Evolutionary conservation across 306 rosid species (phyloP).

Genomic region (Prunus armeniaca): DNA sequence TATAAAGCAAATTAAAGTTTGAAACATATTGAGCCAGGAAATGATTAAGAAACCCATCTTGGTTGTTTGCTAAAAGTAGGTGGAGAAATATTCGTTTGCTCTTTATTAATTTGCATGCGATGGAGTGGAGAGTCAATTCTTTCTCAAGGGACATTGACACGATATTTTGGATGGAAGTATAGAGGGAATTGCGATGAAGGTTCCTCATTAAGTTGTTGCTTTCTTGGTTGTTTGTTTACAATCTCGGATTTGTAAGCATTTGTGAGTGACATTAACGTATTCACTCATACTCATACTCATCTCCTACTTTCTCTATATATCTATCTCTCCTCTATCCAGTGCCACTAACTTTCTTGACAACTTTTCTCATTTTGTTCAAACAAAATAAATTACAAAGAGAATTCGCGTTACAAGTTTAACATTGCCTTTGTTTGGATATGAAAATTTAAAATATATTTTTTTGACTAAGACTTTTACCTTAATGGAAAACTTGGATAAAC

Average conservation of each 20-base stretch:
- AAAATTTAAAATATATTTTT: too few relatives aligned
- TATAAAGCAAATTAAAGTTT: background rate
- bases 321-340: background rate
- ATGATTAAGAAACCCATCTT: background rate
- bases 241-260: background rate
- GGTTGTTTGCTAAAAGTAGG: constrained; percentile 5
- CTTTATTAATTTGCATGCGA: background rate
- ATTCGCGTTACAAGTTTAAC: too few relatives aligned
- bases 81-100: constrained; percentile 6
- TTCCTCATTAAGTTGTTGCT: constrained; percentile 23
- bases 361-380: background rate
- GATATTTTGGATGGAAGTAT: constrained; percentile 21
- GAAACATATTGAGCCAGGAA: background rate
- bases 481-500: too few relatives aligned
- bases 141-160: background rate
- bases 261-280: background rate
- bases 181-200: constrained; percentile 26
- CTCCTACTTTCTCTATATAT: too few relatives aligned
- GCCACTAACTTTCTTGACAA: background rate
- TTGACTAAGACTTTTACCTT: too few relatives aligned
- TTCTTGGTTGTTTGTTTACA: background rate
- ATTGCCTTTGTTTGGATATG: too few relatives aligned
- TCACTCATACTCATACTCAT: background rate
- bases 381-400: too few relatives aligned
- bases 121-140: background rate